These are phyloP conservation scores for Suillus subalutaceus DNA, from an alignment of 768 basidiomycete genomes.

Conservation along the genomic window DNA sequence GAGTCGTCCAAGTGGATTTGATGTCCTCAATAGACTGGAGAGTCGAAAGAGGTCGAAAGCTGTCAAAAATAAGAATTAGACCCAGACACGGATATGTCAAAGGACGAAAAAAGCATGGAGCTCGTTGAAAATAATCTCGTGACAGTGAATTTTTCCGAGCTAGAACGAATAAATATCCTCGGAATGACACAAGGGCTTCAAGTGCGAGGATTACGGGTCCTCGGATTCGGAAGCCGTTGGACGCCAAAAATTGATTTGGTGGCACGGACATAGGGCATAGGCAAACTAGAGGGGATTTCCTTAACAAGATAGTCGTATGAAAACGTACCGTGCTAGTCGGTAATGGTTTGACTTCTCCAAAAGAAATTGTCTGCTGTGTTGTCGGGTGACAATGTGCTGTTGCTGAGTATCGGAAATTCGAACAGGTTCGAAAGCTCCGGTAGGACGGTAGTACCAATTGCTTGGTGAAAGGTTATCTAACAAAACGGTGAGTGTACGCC, in stretches of 20 bases:
- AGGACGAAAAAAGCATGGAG: neutral
- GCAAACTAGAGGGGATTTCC: neutral
- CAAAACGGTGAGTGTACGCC: neutral
- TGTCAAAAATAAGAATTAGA: no score
- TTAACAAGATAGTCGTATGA: neutral
- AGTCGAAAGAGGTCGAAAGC: neutral
- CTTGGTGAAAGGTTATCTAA: neutral
- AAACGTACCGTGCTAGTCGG: neutral
- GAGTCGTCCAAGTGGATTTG: neutral
- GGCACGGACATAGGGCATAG: neutral
- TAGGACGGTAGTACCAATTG: neutral
- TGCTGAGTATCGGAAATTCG: neutral
- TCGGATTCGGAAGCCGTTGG: constrained; percentile 2
- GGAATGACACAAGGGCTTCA: neutral
- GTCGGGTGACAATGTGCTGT: neutral
- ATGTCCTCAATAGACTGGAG: neutral
- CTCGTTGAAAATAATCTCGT: neutral
- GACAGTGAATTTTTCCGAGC: no score
- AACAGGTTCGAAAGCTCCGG: no score
- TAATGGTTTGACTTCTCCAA: neutral
- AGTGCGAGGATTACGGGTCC: neutral
- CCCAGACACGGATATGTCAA: neutral
- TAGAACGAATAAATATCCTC: neutral
- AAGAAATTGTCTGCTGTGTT: neutral
- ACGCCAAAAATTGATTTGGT: neutral